phyloP scores from a whole-genome alignment of 495 filamentous ascomycete genomes.

The Cercophora scortea region DNA sequence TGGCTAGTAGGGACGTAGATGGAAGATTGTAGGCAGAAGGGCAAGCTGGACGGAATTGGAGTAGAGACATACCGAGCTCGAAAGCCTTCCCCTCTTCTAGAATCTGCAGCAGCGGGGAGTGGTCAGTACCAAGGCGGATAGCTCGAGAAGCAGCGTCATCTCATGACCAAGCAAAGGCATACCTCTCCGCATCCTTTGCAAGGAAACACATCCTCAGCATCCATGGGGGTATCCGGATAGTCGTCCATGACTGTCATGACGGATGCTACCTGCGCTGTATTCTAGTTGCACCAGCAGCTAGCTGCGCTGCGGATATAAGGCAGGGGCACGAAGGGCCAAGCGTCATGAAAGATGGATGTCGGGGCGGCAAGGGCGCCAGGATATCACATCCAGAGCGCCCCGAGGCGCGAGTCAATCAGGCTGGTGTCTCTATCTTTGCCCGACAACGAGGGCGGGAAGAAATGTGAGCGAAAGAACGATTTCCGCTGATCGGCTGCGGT shows the following conservation, averaged over 20 bases:
- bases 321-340: neutral
- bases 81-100: conserved; percentile 98
- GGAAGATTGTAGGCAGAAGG: neutral
- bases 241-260: conserved; percentile 37
- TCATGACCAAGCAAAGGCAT: conserved; percentile 16
- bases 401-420: neutral
- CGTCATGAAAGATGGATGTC: neutral
- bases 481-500: too few species aligned
- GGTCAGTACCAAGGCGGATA: conserved; percentile 2
- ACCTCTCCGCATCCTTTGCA: conserved; percentile 99
- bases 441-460: too few species aligned
- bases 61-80: conserved; percentile 70
- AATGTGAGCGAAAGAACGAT: too few species aligned
- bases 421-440: neutral
- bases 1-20: neutral
- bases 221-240: conserved; percentile 74
- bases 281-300: neutral
- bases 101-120: conserved; percentile 45
- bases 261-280: neutral
- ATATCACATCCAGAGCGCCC: conserved; percentile 4
- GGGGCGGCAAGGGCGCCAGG: neutral
- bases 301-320: neutral
- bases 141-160: too few species aligned
- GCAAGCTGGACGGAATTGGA: neutral
- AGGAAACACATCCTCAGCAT: conserved; percentile 83